Conservation (phyloP, 441 rosid species). For the Sinapis alba region DNA sequence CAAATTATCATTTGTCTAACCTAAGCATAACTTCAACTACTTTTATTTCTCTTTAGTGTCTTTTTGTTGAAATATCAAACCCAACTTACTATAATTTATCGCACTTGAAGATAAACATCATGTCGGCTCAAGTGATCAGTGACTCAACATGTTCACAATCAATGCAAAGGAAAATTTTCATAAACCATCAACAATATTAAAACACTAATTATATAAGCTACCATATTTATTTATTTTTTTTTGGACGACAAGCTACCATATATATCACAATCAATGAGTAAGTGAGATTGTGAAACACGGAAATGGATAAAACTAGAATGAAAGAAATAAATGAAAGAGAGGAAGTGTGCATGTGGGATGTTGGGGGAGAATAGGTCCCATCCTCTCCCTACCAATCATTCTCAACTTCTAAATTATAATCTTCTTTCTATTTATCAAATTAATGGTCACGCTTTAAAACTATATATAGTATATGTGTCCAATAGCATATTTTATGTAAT, state of each 20-base stretch:
- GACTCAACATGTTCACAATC: slow-evolving; percentile 1
- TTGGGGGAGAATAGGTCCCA: slow-evolving; percentile 30
- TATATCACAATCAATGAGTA: slow-evolving; percentile 7
- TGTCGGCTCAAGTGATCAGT: neutral
- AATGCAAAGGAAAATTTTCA: neutral
- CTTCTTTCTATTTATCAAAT: slow-evolving; percentile 5
- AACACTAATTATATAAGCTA: neutral
- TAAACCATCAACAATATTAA: neutral
- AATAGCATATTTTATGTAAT: neutral
- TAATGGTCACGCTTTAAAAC: slow-evolving; percentile 17
- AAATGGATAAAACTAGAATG: slow-evolving; percentile 14
- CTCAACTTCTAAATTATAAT: slow-evolving; percentile 2
- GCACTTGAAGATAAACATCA: neutral
- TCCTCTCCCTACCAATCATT: slow-evolving; percentile 41
- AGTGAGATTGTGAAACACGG: neutral
- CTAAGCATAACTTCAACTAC: neutral
- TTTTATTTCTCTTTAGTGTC: neutral
- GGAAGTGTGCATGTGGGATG: slow-evolving; percentile 38
- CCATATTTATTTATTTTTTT: neutral
- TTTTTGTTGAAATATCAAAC: neutral
- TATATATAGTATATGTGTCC: neutral
- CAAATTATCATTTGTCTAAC: neutral
- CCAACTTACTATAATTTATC: neutral
- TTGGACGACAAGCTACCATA: neutral
- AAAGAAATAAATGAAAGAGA: slow-evolving; percentile 20